These are phyloP conservation scores for Didymella sp. DNA, from an alignment of 2,329 filamentous ascomycete genomes.

Conservation along the genomic window DNA sequence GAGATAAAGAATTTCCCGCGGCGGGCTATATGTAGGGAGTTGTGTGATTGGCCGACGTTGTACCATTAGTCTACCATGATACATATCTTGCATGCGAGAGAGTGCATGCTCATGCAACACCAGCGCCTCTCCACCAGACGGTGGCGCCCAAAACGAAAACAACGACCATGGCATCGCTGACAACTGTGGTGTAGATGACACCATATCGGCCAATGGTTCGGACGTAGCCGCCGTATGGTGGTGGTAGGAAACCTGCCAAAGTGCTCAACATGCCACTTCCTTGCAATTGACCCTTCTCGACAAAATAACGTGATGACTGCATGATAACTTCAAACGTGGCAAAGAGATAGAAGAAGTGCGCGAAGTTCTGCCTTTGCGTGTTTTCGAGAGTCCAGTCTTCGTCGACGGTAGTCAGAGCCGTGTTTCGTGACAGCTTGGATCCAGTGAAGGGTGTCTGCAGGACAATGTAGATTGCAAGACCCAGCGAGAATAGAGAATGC, in stretches of 20 bases:
- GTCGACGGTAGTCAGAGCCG: constrained; percentile 55
- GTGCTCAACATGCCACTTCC: constrained; percentile 69
- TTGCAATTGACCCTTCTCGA: constrained; percentile 67
- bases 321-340: constrained; percentile 77
- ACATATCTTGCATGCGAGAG: constrained; percentile 1
- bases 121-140: constrained; percentile 57
- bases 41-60: background rate
- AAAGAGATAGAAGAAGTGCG: constrained; percentile 79
- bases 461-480: constrained; percentile 73
- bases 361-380: constrained; percentile 51
- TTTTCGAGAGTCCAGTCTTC: constrained; percentile 43
- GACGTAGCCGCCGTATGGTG: constrained; percentile 67
- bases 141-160: constrained; percentile 74
- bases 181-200: constrained; percentile 74
- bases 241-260: constrained; percentile 69
- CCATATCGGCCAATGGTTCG: constrained; percentile 69
- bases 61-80: constrained; percentile 18
- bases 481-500: constrained; percentile 74
- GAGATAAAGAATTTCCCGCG: background rate
- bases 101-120: constrained; percentile 30
- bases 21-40: background rate
- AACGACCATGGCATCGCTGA: constrained; percentile 75
- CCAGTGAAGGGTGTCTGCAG: constrained; percentile 73
- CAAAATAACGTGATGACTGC: constrained; percentile 73
- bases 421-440: constrained; percentile 63